Evolutionary conservation across 352 stramenopile genomes (phyloP).

Genomic region (Chrysophaeum taylorii): DNA sequence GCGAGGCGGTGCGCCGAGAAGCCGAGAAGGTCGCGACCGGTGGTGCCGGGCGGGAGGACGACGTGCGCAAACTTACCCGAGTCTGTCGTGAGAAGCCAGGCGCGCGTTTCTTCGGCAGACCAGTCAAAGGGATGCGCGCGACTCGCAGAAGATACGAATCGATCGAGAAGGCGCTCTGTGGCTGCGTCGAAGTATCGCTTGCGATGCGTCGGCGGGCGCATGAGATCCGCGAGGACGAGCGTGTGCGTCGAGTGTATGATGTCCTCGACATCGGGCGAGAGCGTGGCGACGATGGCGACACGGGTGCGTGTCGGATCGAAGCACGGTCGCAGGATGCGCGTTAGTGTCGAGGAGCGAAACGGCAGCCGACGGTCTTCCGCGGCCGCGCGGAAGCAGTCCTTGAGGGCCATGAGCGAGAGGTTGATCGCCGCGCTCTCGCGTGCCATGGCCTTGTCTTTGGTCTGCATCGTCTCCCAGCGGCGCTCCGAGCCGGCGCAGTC

Average conservation of each 20-base stretch:
- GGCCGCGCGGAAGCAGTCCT: conserved; percentile 39
- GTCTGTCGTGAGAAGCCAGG: conserved; percentile 27
- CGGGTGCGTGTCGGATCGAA: conserved; percentile 17
- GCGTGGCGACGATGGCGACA: conserved; percentile 33
- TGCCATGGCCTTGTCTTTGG: conserved; percentile 22
- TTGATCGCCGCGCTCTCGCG: conserved; percentile 40
- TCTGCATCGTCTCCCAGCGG: conserved; percentile 37
- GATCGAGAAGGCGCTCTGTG: neutral
- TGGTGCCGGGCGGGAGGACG: conserved; percentile 23
- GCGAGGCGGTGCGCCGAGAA: neutral
- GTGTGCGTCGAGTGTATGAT: conserved; percentile 37
- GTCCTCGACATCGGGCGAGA: conserved; percentile 30
- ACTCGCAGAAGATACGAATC: no score
- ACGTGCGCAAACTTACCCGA: conserved; percentile 31
- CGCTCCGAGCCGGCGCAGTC: conserved; percentile 41
- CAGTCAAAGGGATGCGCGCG: neutral
- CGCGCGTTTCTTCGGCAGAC: conserved; percentile 21
- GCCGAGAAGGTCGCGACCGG: conserved; percentile 16
- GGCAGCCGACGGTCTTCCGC: conserved; percentile 16
- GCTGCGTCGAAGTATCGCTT: no score
- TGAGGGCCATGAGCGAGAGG: conserved; percentile 36
- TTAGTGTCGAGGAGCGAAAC: conserved; percentile 32
- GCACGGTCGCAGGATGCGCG: conserved; percentile 30
- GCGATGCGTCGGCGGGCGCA: conserved; percentile 16
- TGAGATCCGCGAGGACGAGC: conserved; percentile 31